A percentile compares a stretch with the other conserved stretches of the same genome.
Evolutionary conservation across 2,329 filamentous ascomycete species (phyloP).

Genomic region (Penicillium janthinellum): DNA sequence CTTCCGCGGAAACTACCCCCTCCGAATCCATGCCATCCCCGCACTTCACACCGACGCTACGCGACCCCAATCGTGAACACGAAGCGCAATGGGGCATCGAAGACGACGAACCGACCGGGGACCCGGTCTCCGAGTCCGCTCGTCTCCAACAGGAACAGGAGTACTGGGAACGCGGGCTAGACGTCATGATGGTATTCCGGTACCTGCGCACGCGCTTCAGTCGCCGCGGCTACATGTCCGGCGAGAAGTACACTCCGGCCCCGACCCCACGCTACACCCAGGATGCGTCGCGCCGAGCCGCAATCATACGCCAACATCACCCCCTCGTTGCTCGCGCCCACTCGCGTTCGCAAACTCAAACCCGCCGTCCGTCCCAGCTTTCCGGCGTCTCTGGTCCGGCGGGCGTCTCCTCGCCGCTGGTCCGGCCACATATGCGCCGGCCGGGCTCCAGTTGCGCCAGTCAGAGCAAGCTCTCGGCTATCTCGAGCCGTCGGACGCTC

Average conservation of each 20-base stretch:
- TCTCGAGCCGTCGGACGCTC: slow-evolving; percentile 61
- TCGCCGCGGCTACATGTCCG: slow-evolving; percentile 48
- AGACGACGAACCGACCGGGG: slow-evolving; percentile 52
- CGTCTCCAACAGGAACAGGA: slow-evolving; percentile 61
- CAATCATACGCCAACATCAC: slow-evolving; percentile 84
- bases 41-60: slow-evolving; percentile 54
- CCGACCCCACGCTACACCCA: slow-evolving; percentile 48
- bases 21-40: slow-evolving; percentile 40
- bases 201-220: slow-evolving; percentile 77
- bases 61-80: slow-evolving; percentile 47
- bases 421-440: slow-evolving; percentile 50
- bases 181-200: slow-evolving; percentile 87
- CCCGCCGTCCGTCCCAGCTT: slow-evolving; percentile 54
- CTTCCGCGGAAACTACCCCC: slow-evolving; percentile 16
- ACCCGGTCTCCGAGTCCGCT: slow-evolving; percentile 39
- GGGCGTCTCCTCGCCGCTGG: slow-evolving; percentile 36
- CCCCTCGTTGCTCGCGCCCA: slow-evolving; percentile 70
- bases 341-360: slow-evolving; percentile 51
- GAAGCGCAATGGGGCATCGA: slow-evolving; percentile 68
- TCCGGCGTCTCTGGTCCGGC: slow-evolving; percentile 31
- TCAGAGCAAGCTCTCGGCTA: slow-evolving; percentile 75
- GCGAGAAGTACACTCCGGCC: slow-evolving; percentile 38
- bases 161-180: slow-evolving; percentile 92
- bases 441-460: slow-evolving; percentile 75
- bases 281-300: slow-evolving; percentile 73